Evolutionary conservation across 139 green algal genomes (phyloP), one percentile per base, ranked within the genome.

Genomic region (Micractinium conductrix): DNA sequence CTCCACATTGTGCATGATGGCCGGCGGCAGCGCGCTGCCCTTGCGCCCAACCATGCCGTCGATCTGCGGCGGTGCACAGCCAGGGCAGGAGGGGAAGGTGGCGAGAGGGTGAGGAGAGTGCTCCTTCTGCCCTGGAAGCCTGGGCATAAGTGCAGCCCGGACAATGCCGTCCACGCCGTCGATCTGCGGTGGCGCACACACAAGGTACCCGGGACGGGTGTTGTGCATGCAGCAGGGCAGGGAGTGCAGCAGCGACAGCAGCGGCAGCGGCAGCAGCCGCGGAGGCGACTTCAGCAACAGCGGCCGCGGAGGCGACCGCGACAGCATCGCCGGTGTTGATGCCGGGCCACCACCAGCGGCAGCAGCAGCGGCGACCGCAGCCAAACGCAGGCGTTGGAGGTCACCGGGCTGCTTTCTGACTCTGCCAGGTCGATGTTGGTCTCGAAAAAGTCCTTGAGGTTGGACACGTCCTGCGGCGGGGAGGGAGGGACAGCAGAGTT

Each of bases 401-500:
- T 10, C 48, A 58, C 12, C 48, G 48, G 12, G 10, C 12, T 10
- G 48, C 48, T 58, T 12, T 83, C 78, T 4, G 78, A 62, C 62
- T 44, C 42, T 0, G 90, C 91, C 62, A 97, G 91, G 55, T 84
- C 74, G 78, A 97, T 78, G 84, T 97, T 97, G 62, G 93, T 81
- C 43, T 97, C 85, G 79, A 93, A 97, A 79, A 96, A 97, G 30
- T 96, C 93, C 65, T 92, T 81, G 72, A 94, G 87, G 53, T 37
- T 87, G 33, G 78, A 83, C n/a, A 94, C 87, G 21, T 93, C 89
- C 80, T 88, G 88, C 82, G 62, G 4, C 5, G 62, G 62, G 33
- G 26, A 3, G 43, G 44, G 44, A 45, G 17, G 16, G 30, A 33
- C 7, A 21, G 60, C 60, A 21, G 60, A 33, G 60, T 30, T 33